A percentile compares a stretch with the other conserved stretches of the same genome.
phyloP scores from a whole-genome alignment of 2,329 filamentous ascomycete species.

The Neofusicoccum kwambonambiense region DNA sequence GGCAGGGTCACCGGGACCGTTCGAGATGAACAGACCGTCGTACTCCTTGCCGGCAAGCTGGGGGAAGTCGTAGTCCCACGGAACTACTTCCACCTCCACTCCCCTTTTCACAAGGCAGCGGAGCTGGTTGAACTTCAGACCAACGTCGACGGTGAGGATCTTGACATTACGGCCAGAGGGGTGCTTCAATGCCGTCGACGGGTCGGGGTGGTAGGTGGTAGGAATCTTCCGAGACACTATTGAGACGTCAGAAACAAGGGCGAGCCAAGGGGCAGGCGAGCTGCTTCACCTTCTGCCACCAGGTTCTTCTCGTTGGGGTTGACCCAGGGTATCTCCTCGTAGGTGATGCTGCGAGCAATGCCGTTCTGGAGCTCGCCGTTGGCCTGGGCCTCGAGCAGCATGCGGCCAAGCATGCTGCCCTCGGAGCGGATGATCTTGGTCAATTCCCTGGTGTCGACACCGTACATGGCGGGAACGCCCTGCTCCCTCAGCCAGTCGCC shows the following conservation, averaged over 20 bases:
- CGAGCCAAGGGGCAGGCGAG: not conserved
- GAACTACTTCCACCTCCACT: conserved; percentile 90
- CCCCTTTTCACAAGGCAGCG: conserved; percentile 88
- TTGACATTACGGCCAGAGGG: conserved; percentile 84
- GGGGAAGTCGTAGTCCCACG: conserved; percentile 93
- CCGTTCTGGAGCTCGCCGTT: conserved; percentile 43
- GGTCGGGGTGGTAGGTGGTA: conserved; percentile 77
- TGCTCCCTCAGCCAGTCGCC: conserved; percentile 97
- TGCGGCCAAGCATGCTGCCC: conserved; percentile 92
- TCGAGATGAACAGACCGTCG: conserved; percentile 96
- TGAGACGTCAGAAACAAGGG: conserved; percentile 6
- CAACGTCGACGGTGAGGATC: conserved; percentile 91
- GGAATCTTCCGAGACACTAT: conserved; percentile 85
- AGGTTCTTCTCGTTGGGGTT: conserved; percentile 93
- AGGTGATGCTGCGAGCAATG: conserved; percentile 47
- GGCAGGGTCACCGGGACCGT: conserved; percentile 93
- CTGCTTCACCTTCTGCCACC: conserved; percentile 80
- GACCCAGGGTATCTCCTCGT: conserved; percentile 81
- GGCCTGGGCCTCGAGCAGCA: conserved; percentile 46
- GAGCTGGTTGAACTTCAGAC: conserved; percentile 97
- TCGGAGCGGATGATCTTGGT: conserved; percentile 93
- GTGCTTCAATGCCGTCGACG: conserved; percentile 73
- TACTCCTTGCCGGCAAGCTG: conserved; percentile 76
- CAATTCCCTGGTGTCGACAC: conserved; percentile 87
- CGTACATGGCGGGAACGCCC: conserved; percentile 88